Evolutionary conservation across 75 land plant genomes (phyloP).

Genomic region (Pinus albicaulis): DNA sequence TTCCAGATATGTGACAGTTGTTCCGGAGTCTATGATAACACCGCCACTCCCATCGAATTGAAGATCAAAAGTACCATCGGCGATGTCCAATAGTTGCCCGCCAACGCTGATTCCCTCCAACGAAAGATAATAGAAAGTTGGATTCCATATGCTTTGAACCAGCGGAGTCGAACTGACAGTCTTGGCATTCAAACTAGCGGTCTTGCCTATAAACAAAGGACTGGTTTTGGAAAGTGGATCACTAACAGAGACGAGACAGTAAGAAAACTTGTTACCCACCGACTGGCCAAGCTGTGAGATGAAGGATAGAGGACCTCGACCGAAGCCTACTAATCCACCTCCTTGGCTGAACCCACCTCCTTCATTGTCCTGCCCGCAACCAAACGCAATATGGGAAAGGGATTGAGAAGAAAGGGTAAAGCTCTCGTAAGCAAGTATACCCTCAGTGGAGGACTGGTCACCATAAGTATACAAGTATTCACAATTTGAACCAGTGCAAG

Average conservation of each 20-base stretch:
- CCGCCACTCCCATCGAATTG: constrained; percentile 19
- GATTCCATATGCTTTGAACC: not conserved
- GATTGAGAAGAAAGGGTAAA: constrained; percentile 7
- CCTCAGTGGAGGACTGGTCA: constrained; percentile 32
- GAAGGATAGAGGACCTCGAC: constrained; percentile 21
- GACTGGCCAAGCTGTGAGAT: constrained; percentile 24
- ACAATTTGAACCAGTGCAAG: constrained; percentile 1
- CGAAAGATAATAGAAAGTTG: constrained; percentile 22
- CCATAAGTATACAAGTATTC: constrained; percentile 33
- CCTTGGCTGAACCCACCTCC: constrained; percentile 26
- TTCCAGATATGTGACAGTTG: constrained; percentile 23
- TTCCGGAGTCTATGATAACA: constrained; percentile 34
- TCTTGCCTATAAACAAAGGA: constrained; percentile 9
- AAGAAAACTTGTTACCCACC: constrained; percentile 14
- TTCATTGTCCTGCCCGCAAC: constrained; percentile 38
- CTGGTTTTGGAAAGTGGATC: not conserved
- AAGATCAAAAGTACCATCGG: constrained; percentile 9
- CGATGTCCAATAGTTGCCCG: not conserved
- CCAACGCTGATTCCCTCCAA: constrained; percentile 37
- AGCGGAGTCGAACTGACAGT: not conserved
- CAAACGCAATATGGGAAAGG: constrained; percentile 10
- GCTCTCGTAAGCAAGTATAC: constrained; percentile 34
- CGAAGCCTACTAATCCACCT: constrained; percentile 22
- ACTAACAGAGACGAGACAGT: constrained; percentile 15
- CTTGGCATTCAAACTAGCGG: not conserved